These are phyloP conservation scores for Silene noctiflora DNA, from an alignment of 179 eudicot species.

Conservation along the genomic window DNA sequence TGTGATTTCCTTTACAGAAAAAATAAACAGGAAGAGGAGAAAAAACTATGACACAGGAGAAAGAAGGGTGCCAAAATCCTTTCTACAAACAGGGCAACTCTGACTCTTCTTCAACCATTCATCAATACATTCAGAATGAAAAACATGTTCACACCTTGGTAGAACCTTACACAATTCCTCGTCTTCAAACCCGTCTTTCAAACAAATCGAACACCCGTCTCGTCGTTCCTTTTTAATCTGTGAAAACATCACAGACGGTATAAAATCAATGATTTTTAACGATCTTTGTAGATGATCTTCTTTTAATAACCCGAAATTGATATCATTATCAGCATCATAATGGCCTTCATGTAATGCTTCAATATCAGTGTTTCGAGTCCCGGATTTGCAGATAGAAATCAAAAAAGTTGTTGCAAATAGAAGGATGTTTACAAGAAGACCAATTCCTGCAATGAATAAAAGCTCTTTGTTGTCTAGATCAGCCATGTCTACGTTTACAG, in stretches of 20 bases:
- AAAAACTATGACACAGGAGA: neutral
- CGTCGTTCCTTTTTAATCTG: neutral
- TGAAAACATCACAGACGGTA: slow-evolving; percentile 17
- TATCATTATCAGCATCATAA: neutral
- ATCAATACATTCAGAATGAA: slow-evolving; percentile 34
- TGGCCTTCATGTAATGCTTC: slow-evolving; percentile 17
- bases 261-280: slow-evolving; percentile 15
- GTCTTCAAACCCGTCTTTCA: slow-evolving; percentile 28
- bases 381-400: slow-evolving; percentile 17
- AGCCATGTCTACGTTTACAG: slow-evolving; percentile 4
- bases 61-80: slow-evolving; percentile 15
- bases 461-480: slow-evolving; percentile 17
- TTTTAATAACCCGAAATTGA: slow-evolving; percentile 2
- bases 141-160: slow-evolving; percentile 31
- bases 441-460: slow-evolving; percentile 26
- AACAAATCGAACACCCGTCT: slow-evolving; percentile 29
- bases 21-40: too few species aligned
- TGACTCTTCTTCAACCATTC: slow-evolving; percentile 24
- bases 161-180: slow-evolving; percentile 28
- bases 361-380: slow-evolving; percentile 7
- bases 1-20: too few species aligned
- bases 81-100: slow-evolving; percentile 36
- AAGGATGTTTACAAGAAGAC: slow-evolving; percentile 24
- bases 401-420: slow-evolving; percentile 22
- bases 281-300: neutral